Percentiles rank a stretch among this genome's conserved stretches.
Conservation (phyloP, 2,329 filamentous ascomycete species). For the Penicillium sp. region DNA sequence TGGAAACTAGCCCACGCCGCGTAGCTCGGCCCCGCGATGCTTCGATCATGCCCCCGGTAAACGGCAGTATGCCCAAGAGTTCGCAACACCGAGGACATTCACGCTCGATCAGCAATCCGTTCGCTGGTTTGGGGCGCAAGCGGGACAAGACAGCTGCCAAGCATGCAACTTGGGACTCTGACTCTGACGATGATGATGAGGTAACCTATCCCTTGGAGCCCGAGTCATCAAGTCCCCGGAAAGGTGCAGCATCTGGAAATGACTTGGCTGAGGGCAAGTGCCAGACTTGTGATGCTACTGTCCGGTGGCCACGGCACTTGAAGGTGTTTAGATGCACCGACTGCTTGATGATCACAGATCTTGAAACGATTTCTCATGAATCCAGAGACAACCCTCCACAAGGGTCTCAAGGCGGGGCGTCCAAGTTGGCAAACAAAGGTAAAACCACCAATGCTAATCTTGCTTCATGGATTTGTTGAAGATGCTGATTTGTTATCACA, state of each 20-base stretch:
- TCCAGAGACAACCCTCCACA: slow-evolving; percentile 11
- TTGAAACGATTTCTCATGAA: slow-evolving; percentile 49
- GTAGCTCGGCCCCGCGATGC: slow-evolving; percentile 27
- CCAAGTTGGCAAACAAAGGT: slow-evolving; percentile 12
- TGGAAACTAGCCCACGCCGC: slow-evolving; percentile 21
- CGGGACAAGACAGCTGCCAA: slow-evolving; percentile 52
- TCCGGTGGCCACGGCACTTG: slow-evolving; percentile 73
- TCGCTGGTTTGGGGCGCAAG: slow-evolving; percentile 54
- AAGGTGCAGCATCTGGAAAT: slow-evolving; percentile 45
- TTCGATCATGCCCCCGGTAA: slow-evolving; percentile 22
- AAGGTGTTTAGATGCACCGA: slow-evolving; percentile 77
- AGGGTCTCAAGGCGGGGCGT: neutral
- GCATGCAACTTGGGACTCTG: slow-evolving; percentile 45
- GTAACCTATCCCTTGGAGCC: slow-evolving; percentile 33
- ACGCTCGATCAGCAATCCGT: slow-evolving; percentile 77
- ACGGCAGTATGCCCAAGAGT: slow-evolving; percentile 13
- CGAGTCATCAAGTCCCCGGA: slow-evolving; percentile 40
- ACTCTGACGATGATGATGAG: slow-evolving; percentile 43
- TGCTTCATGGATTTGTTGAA: neutral
- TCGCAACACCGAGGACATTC: slow-evolving; percentile 45
- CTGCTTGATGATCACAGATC: slow-evolving; percentile 80
- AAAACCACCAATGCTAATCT: neutral
- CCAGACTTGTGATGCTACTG: slow-evolving; percentile 79
- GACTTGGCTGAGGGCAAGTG: slow-evolving; percentile 71
- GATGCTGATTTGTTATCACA: slow-evolving; percentile 15